Evolutionary conservation across 2,329 filamentous ascomycete genomes (phyloP), one percentile per base, ranked within the genome.

Genomic region (Pyrenophora graminea): DNA sequence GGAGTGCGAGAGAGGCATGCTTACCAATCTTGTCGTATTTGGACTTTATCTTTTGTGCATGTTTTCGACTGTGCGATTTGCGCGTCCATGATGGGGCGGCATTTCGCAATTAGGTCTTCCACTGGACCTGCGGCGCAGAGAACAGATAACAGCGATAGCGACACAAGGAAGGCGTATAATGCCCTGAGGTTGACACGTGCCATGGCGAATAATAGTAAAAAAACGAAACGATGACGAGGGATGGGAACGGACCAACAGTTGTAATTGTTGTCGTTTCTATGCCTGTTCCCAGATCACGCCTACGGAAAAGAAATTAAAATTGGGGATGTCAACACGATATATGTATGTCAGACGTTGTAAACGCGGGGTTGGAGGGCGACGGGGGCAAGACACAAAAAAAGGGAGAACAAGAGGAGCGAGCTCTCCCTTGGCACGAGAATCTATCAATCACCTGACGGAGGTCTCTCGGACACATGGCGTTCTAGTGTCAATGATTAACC

Each of bases 1-100:
- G 19, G 23, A n/a, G 17, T 33, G 15, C 17, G n/a, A 17, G 31
- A 47, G 6, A 21, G 30, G 19, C 9, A 17, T 9, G 15, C 27
- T 13, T 61, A 69, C 67, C 67, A 70, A 57, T 70, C 67, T 45
- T 53, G 60, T 34, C 67, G 61, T 10, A 69, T 61, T 37, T 61
- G 57, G 30, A 70, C 46, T 40, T 69, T 69, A 10, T 62, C 62
- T 47, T 69, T 70, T 9, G 63, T 69, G 40, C 67, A 70, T 18
- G 64, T 69, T 23, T 51, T 61, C 9, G 59, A 66, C 32, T 63
- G 64, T n/a, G 66, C 59, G 23, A 69, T 50, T 27, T 55, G 58
- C 37, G 64, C 64, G 53, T 70, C 63, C 12, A 70, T 42, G 12
- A 53, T 57, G 15, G 66, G 51, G 18, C 66, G 56, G 10, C 67